Percentiles rank a stretch among this genome's conserved stretches.
These are phyloP conservation scores for Patellifolia procumbens DNA, from an alignment of 179 eudicot species.

Conservation along the genomic window DNA sequence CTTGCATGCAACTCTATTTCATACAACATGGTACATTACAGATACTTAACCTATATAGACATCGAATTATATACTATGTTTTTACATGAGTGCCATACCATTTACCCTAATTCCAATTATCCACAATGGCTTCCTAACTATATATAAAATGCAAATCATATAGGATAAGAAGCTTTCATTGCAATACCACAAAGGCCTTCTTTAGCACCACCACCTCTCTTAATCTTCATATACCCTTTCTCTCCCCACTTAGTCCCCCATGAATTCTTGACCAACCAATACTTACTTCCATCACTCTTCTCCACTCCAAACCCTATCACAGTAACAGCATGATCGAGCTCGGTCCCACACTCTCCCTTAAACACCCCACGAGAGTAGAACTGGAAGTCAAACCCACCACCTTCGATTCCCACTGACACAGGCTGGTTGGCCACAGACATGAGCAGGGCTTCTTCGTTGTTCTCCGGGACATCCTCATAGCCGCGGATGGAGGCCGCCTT, in stretches of 20 bases:
- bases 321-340: constrained; percentile 46
- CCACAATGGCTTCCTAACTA: too few relatives aligned
- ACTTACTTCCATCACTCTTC: constrained; percentile 33
- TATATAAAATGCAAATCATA: constrained; percentile 1
- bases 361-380: constrained; percentile 50
- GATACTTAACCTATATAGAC: too few relatives aligned
- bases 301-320: constrained; percentile 45
- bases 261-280: constrained; percentile 59
- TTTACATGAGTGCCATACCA: too few relatives aligned
- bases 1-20: too few relatives aligned
- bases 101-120: too few relatives aligned
- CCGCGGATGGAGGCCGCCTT: constrained; percentile 38
- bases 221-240: constrained; percentile 44
- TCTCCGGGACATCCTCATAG: constrained; percentile 39
- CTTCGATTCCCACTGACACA: constrained; percentile 52
- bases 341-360: constrained; percentile 38
- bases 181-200: constrained; percentile 57
- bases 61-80: too few relatives aligned
- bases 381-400: constrained; percentile 36
- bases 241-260: constrained; percentile 56
- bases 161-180: constrained; percentile 47
- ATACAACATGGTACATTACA: too few relatives aligned
- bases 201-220: constrained; percentile 36
- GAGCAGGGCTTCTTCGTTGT: constrained; percentile 45
- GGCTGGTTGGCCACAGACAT: constrained; percentile 52